Conservation (phyloP, 1,284 basidiomycete species). For the Amylostereum chailletii region DNA sequence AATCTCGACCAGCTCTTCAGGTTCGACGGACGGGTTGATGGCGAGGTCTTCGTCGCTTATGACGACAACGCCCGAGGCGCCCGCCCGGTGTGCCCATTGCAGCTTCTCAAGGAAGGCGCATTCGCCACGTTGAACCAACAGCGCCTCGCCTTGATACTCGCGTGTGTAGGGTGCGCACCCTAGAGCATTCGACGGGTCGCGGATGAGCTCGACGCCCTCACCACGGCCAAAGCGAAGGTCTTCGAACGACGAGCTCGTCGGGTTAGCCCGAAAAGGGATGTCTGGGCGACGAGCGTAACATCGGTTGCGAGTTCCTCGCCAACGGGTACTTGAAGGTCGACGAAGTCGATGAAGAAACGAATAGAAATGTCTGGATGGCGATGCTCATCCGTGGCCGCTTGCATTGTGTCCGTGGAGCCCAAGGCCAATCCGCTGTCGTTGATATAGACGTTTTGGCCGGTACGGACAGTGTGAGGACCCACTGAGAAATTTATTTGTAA, state of each 20-base stretch:
- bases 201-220: slow-evolving; percentile 43
- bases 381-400: slow-evolving; percentile 15
- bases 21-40: slow-evolving; percentile 62
- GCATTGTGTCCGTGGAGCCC: slow-evolving; percentile 13
- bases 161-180: slow-evolving; percentile 52
- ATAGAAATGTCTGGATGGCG: slow-evolving; percentile 43
- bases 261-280: slow-evolving; percentile 68
- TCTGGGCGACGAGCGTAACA: slow-evolving; percentile 46
- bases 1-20: slow-evolving; percentile 44
- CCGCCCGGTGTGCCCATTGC: slow-evolving; percentile 49
- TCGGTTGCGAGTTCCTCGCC: slow-evolving; percentile 23
- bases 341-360: slow-evolving; percentile 45
- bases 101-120: slow-evolving; percentile 84
- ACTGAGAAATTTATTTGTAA: slow-evolving; percentile 36
- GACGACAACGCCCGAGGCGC: slow-evolving; percentile 70
- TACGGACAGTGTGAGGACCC: slow-evolving; percentile 71
- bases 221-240: slow-evolving; percentile 35
- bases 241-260: slow-evolving; percentile 25
- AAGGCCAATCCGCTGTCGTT: slow-evolving; percentile 59
- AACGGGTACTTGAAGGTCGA: slow-evolving; percentile 30
- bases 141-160: slow-evolving; percentile 36
- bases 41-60: slow-evolving; percentile 49
- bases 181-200: slow-evolving; percentile 38
- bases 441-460: slow-evolving; percentile 75
- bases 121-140: slow-evolving; percentile 58